Percentiles rank a stretch among this genome's conserved stretches.
These are phyloP conservation scores for Daldinia vernicosa DNA, from an alignment of 495 filamentous ascomycete genomes.

Conservation along the genomic window DNA sequence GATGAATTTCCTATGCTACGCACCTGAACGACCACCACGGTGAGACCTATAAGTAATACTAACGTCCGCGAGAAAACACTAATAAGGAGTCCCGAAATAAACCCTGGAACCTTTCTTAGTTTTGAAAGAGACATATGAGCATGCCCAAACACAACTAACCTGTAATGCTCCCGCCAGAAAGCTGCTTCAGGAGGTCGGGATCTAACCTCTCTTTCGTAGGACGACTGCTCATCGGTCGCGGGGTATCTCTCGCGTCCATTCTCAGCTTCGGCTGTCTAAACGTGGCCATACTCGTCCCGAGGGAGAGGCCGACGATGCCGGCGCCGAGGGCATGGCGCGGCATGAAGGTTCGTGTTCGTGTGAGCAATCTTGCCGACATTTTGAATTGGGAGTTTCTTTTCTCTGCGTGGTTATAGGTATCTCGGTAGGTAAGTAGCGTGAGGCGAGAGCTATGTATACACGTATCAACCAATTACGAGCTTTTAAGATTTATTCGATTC, in stretches of 20 bases:
- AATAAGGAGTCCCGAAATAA: slow-evolving; percentile 74
- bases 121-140: neutral
- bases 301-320: slow-evolving; percentile 36
- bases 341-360: slow-evolving; percentile 22
- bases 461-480: neutral
- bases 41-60: slow-evolving; percentile 75
- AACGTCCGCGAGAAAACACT: slow-evolving; percentile 78
- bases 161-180: slow-evolving; percentile 73
- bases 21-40: slow-evolving; percentile 76
- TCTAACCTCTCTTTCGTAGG: slow-evolving; percentile 52
- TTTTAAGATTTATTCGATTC: neutral
- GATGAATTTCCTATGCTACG: neutral
- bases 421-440: neutral
- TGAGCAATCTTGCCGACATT: slow-evolving; percentile 35
- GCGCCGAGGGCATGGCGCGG: slow-evolving; percentile 33
- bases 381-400: neutral
- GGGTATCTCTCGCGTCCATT: slow-evolving; percentile 30
- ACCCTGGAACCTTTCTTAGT: slow-evolving; percentile 53
- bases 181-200: slow-evolving; percentile 67
- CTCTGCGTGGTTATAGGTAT: neutral
- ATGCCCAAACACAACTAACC: slow-evolving; percentile 50
- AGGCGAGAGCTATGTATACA: neutral
- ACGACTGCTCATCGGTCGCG: slow-evolving; percentile 24
- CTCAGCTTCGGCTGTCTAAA: slow-evolving; percentile 31
- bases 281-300: slow-evolving; percentile 40